phyloP scores from a whole-genome alignment of 2,329 filamentous ascomycete species.

The Didymella arachidicola region DNA sequence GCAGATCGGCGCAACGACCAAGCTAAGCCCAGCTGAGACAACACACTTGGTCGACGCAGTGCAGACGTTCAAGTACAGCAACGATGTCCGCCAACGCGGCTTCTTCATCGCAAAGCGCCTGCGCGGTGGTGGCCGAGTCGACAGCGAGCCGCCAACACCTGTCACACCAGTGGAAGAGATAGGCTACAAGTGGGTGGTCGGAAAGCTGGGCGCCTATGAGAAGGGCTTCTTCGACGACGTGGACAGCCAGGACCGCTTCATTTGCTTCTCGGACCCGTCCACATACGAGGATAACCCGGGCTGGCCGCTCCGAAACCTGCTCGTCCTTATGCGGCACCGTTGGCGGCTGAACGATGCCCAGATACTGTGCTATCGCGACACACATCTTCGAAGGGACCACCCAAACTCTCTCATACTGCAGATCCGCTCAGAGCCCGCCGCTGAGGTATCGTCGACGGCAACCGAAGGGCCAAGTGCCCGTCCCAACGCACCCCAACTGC shows the following conservation, averaged over 20 bases:
- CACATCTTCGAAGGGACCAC: slow-evolving; percentile 77
- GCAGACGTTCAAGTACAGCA: slow-evolving; percentile 84
- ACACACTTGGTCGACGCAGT: slow-evolving; percentile 80
- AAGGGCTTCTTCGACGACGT: slow-evolving; percentile 83
- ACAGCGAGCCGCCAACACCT: slow-evolving; percentile 55
- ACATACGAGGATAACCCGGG: slow-evolving; percentile 87
- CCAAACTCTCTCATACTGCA: slow-evolving; percentile 80
- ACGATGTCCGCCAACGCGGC: slow-evolving; percentile 84
- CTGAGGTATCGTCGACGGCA: slow-evolving; percentile 20
- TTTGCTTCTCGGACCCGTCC: slow-evolving; percentile 91
- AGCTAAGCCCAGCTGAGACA: slow-evolving; percentile 73
- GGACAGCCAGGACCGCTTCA: slow-evolving; percentile 75
- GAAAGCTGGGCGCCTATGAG: slow-evolving; percentile 79
- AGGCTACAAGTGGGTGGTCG: slow-evolving; percentile 79
- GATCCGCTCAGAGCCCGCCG: slow-evolving; percentile 34
- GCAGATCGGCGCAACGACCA: slow-evolving; percentile 46
- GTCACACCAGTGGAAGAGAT: slow-evolving; percentile 63
- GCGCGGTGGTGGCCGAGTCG: slow-evolving; percentile 44
- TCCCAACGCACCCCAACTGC: slow-evolving; percentile 63
- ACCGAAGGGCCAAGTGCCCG: slow-evolving; percentile 24
- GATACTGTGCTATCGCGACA: slow-evolving; percentile 89
- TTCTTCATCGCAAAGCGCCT: slow-evolving; percentile 94
- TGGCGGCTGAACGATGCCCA: slow-evolving; percentile 81
- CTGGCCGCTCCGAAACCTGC: slow-evolving; percentile 90
- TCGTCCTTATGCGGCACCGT: slow-evolving; percentile 82